These are phyloP conservation scores for Tolypocladium tropicale DNA, from an alignment of 2,329 filamentous ascomycete species.

Conservation along the genomic window DNA sequence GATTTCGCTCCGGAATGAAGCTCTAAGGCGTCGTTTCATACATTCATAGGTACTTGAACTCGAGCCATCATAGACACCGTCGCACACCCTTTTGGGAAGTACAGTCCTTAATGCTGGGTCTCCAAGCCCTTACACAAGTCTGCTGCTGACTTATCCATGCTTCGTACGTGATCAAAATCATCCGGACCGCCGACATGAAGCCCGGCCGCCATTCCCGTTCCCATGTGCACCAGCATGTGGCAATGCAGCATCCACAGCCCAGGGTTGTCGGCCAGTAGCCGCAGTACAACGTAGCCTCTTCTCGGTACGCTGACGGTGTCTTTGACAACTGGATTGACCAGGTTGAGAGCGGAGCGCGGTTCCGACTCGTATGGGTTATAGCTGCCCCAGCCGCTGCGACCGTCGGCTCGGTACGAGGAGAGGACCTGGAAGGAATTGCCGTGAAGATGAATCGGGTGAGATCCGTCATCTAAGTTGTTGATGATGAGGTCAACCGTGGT, in stretches of 20 bases:
- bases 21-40: too few species aligned
- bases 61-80: too few species aligned
- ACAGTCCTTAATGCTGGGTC: neutral
- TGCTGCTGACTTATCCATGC: conserved; percentile 6
- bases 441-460: conserved; percentile 40
- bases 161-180: conserved; percentile 8
- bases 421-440: conserved; percentile 41
- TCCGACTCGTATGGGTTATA: conserved; percentile 13
- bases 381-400: conserved; percentile 12
- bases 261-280: conserved; percentile 12
- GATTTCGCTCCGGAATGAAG: neutral
- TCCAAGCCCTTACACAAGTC: conserved; percentile 4
- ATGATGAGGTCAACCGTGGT: conserved; percentile 16
- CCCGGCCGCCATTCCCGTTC: conserved; percentile 14
- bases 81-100: neutral
- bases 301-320: conserved; percentile 30
- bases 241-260: conserved; percentile 18
- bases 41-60: too few species aligned
- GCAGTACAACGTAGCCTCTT: conserved; percentile 13
- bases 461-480: conserved; percentile 22
- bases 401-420: conserved; percentile 9
- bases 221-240: conserved; percentile 17
- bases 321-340: conserved; percentile 12
- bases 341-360: conserved; percentile 2
- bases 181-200: conserved; percentile 12